Percentiles rank a stretch among this genome's conserved stretches.
Conservation (phyloP, 2,329 filamentous ascomycete genomes). For the Aureobasidium sp. region DNA sequence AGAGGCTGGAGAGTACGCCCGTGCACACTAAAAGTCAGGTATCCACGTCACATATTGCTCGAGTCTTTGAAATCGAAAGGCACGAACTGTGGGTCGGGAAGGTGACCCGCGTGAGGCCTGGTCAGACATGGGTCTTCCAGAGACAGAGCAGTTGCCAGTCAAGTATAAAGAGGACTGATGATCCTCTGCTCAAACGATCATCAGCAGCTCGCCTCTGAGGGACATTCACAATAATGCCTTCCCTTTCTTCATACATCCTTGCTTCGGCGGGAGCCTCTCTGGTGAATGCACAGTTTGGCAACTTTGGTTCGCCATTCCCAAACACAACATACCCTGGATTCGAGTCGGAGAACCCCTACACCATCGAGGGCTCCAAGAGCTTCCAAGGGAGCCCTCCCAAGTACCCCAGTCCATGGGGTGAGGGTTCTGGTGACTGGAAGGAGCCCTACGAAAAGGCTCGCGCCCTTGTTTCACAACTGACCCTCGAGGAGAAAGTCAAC, state of each 20-base stretch:
- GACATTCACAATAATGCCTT: slow-evolving; percentile 7
- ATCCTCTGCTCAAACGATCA: not conserved
- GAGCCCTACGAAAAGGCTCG: slow-evolving; percentile 25
- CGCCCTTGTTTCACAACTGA: slow-evolving; percentile 26
- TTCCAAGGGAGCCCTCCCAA: slow-evolving; percentile 21
- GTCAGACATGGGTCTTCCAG: not conserved
- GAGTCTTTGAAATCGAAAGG: not conserved
- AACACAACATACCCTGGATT: slow-evolving; percentile 22
- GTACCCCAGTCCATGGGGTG: slow-evolving; percentile 22
- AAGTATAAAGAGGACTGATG: not conserved
- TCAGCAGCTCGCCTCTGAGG: not conserved
- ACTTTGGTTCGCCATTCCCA: slow-evolving; percentile 16
- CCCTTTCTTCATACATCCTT: slow-evolving; percentile 4
- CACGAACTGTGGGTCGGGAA: slow-evolving; percentile 2
- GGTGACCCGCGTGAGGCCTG: not conserved
- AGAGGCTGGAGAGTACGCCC: not conserved
- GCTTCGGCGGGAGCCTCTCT: slow-evolving; percentile 11
- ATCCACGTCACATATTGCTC: slow-evolving; percentile 10
- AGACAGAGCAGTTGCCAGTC: no score
- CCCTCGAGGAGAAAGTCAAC: slow-evolving; percentile 28
- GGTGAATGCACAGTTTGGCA: slow-evolving; percentile 16
- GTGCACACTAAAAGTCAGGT: slow-evolving; percentile 2
- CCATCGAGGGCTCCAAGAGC: slow-evolving; percentile 18
- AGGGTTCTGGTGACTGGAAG: slow-evolving; percentile 21
- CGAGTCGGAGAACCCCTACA: slow-evolving; percentile 20